A percentile compares a stretch with the other conserved stretches of the same genome.
phyloP scores from a whole-genome alignment of 2,329 filamentous ascomycete species.

The Cladophialophora chaetospira region DNA sequence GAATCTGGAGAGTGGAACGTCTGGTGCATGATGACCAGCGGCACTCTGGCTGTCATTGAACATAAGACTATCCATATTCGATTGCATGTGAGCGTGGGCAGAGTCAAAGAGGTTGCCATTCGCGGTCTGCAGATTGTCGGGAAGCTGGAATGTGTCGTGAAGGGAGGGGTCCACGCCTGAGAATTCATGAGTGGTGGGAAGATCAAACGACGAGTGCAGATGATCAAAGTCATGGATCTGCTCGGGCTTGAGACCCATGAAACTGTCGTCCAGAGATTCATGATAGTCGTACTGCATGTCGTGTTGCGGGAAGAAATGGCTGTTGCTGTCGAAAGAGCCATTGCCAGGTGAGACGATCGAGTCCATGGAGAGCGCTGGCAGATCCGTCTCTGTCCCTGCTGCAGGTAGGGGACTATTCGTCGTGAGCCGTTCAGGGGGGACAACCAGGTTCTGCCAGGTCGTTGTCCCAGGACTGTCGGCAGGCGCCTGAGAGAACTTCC shows the following conservation, averaged over 20 bases:
- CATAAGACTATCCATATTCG: not conserved
- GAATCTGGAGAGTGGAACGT: constrained; percentile 22
- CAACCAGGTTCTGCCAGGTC: constrained; percentile 47
- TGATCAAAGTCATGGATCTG: constrained; percentile 8
- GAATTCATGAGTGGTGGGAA: constrained; percentile 7
- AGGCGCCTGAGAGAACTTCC: constrained; percentile 50
- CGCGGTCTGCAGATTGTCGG: not conserved
- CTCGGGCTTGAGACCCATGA: constrained; percentile 14
- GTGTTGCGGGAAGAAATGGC: constrained; percentile 17
- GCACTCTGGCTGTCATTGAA: not conserved
- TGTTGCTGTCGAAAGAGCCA: constrained; percentile 16
- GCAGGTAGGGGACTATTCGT: constrained; percentile 44
- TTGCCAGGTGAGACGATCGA: constrained; percentile 26
- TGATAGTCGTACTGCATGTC: constrained; percentile 16
- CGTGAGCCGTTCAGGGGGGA: constrained; percentile 39
- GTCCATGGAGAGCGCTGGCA: constrained; percentile 32
- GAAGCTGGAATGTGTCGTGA: not conserved
- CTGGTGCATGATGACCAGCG: not conserved
- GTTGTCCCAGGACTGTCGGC: constrained; percentile 45
- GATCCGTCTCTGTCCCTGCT: constrained; percentile 18
- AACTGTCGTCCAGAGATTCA: constrained; percentile 16
- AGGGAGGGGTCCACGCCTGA: not conserved
- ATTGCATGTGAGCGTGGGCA: not conserved
- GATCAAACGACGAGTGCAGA: constrained; percentile 13
- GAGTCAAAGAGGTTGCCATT: constrained; percentile 19